phyloP scores from a whole-genome alignment of 352 stramenopile species.

The Pythium insidiosum region DNA sequence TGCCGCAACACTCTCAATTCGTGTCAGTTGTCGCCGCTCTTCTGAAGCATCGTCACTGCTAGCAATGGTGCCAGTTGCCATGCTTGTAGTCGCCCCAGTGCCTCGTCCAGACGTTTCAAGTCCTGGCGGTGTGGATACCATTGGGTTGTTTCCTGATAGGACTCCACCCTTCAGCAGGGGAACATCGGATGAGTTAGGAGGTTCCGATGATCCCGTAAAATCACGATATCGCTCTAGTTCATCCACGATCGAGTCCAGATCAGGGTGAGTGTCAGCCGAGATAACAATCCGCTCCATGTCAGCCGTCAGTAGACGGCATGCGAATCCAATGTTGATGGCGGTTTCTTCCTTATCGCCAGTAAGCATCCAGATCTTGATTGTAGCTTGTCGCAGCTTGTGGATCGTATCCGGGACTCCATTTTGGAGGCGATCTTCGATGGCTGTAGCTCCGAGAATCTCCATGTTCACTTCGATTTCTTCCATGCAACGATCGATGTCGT shows the following conservation, averaged over 20 bases:
- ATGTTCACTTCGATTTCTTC: slow-evolving; percentile 85
- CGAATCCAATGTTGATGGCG: slow-evolving; percentile 95
- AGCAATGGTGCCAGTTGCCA: background rate
- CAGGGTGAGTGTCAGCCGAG: slow-evolving; percentile 63
- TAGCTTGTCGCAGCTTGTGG: slow-evolving; percentile 83
- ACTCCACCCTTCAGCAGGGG: too few relatives aligned
- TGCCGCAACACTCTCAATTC: slow-evolving; percentile 58
- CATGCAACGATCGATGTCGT: slow-evolving; percentile 77
- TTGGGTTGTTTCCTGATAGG: too few relatives aligned
- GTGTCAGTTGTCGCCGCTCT: slow-evolving; percentile 24
- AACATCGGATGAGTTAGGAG: too few relatives aligned
- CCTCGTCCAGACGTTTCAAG: slow-evolving; percentile 4
- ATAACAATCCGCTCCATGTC: slow-evolving; percentile 90
- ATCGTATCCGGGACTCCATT: slow-evolving; percentile 90
- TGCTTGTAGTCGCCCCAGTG: slow-evolving; percentile 5
- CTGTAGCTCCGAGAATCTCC: slow-evolving; percentile 86
- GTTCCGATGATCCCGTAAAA: too few relatives aligned
- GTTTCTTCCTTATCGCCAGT: slow-evolving; percentile 95
- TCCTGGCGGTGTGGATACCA: slow-evolving; percentile 19
- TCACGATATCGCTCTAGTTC: slow-evolving; percentile 58
- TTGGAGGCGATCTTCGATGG: slow-evolving; percentile 93
- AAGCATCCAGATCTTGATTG: slow-evolving; percentile 95
- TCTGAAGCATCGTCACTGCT: slow-evolving; percentile 12
- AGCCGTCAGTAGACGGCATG: slow-evolving; percentile 82
- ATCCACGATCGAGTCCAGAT: slow-evolving; percentile 50